Evolutionary conservation across 306 rosid species (phyloP).

Genomic region (Cucurbita argyrosperma): DNA sequence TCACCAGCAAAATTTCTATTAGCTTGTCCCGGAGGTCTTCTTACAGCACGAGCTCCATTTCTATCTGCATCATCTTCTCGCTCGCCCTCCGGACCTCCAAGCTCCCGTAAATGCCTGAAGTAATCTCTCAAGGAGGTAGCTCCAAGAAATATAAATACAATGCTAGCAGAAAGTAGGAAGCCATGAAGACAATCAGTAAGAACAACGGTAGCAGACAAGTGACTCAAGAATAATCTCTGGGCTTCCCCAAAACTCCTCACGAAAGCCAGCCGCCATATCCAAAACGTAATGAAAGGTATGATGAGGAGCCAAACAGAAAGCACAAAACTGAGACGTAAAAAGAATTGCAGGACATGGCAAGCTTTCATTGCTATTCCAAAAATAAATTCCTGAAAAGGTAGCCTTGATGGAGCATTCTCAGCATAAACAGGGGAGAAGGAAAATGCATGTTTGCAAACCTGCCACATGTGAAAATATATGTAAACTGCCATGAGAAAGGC

Average conservation of each 20-base stretch:
- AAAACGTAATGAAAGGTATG: slow-evolving; percentile 91
- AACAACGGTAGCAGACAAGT: slow-evolving; percentile 69
- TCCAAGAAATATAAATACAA: slow-evolving; percentile 93
- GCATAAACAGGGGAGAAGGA: slow-evolving; percentile 98
- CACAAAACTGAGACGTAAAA: slow-evolving; percentile 88
- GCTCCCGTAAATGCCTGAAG: slow-evolving; percentile 92
- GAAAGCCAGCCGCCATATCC: slow-evolving; percentile 99
- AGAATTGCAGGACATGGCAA: slow-evolving; percentile 88
- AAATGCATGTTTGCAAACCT: slow-evolving; percentile 97
- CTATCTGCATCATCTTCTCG: slow-evolving; percentile 90
- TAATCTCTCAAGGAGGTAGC: slow-evolving; percentile 96
- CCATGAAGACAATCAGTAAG: slow-evolving; percentile 98
- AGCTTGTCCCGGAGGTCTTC: slow-evolving; percentile 85
- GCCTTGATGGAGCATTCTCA: slow-evolving; percentile 84
- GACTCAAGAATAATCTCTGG: slow-evolving; percentile 83
- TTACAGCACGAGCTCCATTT: slow-evolving; percentile 80
- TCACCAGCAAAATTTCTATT: slow-evolving; percentile 69
- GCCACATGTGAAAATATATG: slow-evolving; percentile 12
- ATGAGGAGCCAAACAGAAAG: slow-evolving; percentile 95
- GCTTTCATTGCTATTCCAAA: slow-evolving; percentile 99
- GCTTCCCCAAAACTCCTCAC: slow-evolving; percentile 97
- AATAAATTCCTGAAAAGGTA: slow-evolving; percentile 93
- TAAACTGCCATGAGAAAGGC: background rate
- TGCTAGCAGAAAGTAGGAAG: slow-evolving; percentile 92
- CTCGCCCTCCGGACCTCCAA: slow-evolving; percentile 92